These are phyloP conservation scores for Nakazawaea peltata DNA, from an alignment of 805 yeast genomes.

Conservation along the genomic window DNA sequence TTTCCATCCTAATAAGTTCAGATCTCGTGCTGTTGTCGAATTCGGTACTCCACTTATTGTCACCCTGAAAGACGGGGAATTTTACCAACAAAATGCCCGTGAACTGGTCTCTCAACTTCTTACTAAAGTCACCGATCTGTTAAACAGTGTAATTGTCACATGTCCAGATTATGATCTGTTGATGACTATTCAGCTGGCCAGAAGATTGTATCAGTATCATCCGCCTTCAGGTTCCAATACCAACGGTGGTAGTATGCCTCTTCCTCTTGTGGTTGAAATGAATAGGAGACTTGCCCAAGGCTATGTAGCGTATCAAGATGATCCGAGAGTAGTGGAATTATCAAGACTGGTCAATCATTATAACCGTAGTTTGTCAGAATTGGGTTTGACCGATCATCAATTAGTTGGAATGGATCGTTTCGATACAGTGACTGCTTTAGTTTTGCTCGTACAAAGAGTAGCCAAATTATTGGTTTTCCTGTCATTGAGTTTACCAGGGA, in stretches of 20 bases:
- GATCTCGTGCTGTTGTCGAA: slow-evolving; percentile 92
- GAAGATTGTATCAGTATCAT: slow-evolving; percentile 74
- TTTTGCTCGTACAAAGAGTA: slow-evolving; percentile 50
- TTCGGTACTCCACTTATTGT: slow-evolving; percentile 83
- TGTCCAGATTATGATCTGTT: slow-evolving; percentile 84
- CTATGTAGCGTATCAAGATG: slow-evolving; percentile 64
- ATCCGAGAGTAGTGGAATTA: slow-evolving; percentile 58
- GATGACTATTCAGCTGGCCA: slow-evolving; percentile 86
- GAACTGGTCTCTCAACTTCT: slow-evolving; percentile 64
- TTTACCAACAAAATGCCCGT: slow-evolving; percentile 58
- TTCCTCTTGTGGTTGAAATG: slow-evolving; percentile 83
- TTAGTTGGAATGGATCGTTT: slow-evolving; percentile 43
- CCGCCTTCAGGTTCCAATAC: no score
- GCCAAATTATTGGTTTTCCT: slow-evolving; percentile 46
- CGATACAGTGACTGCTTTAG: slow-evolving; percentile 39
- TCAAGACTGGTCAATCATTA: slow-evolving; percentile 60
- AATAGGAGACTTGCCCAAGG: slow-evolving; percentile 82
- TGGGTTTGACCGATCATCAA: slow-evolving; percentile 68
- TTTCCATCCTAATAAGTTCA: slow-evolving; percentile 90
- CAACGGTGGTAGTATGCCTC: slow-evolving; percentile 58
- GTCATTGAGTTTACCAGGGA: slow-evolving; percentile 76
- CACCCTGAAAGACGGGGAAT: slow-evolving; percentile 43
- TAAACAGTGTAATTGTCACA: slow-evolving; percentile 77
- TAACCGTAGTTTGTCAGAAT: slow-evolving; percentile 52
- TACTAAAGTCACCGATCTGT: slow-evolving; percentile 56